These are phyloP conservation scores for Pythium rhizo-oryzae DNA, from an alignment of 352 stramenopile genomes.

Conservation along the genomic window DNA sequence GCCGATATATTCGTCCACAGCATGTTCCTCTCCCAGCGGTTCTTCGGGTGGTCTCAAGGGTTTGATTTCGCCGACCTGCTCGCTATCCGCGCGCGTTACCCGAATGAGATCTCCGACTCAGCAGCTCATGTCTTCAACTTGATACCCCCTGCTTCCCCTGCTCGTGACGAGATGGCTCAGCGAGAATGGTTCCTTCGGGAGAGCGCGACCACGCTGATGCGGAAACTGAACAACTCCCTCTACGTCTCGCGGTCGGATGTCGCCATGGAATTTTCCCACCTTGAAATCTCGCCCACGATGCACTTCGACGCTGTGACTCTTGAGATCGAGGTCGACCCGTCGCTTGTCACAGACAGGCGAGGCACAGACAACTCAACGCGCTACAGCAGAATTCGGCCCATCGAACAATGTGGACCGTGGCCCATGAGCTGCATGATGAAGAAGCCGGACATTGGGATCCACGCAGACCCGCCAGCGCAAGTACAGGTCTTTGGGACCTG, in stretches of 20 bases:
- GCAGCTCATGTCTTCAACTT: too few species aligned
- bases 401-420: background rate
- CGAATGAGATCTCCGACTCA: too few species aligned
- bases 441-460: background rate
- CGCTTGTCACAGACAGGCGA: background rate
- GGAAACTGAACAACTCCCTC: background rate
- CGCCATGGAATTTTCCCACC: constrained; percentile 1
- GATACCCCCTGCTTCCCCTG: background rate
- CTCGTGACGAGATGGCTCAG: background rate
- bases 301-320: constrained; percentile 15
- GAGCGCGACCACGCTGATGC: background rate
- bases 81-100: background rate
- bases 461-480: background rate
- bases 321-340: constrained; percentile 11
- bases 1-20: constrained; percentile 15
- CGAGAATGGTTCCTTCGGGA: background rate
- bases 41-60: background rate
- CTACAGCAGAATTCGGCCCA: background rate
- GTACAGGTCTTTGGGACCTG: constrained; percentile 12
- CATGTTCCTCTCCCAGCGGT: background rate
- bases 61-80: background rate
- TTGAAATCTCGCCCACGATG: background rate
- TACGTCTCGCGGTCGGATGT: background rate
- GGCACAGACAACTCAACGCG: background rate
- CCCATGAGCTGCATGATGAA: background rate